Evolutionary conservation across 225 moss, liverwort and hornwort species (phyloP).

Genomic region (Ulota crispa): DNA sequence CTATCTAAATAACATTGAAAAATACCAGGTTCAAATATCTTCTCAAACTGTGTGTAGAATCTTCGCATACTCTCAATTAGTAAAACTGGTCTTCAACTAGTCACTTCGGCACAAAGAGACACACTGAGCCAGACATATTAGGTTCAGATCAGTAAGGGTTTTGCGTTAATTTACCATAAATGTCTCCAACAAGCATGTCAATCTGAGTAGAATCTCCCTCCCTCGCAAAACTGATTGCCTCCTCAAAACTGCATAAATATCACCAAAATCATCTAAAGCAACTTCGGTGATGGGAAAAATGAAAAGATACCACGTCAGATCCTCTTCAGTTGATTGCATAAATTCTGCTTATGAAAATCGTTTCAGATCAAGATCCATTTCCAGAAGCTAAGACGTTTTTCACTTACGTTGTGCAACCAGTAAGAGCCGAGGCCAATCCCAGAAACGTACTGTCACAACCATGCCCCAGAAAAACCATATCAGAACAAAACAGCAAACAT

Average conservation of each 20-base stretch:
- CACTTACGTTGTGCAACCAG: slow-evolving; percentile 72
- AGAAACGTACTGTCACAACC: slow-evolving; percentile 72
- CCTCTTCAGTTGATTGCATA: not conserved
- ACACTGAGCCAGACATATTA: not conserved
- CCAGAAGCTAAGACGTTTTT: not conserved
- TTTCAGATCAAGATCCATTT: not conserved
- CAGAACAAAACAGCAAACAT: not conserved
- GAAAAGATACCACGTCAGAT: not conserved
- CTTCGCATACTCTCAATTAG: not conserved
- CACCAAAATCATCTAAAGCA: not conserved
- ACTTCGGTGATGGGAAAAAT: not conserved
- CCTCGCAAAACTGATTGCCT: slow-evolving; percentile 73
- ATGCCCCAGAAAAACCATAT: not conserved
- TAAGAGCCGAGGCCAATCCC: slow-evolving; percentile 78
- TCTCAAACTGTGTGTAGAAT: not conserved
- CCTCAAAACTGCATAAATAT: slow-evolving; percentile 64
- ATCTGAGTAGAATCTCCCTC: slow-evolving; percentile 82
- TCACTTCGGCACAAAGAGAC: not conserved
- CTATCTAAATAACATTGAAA: not conserved
- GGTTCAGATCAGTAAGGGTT: not conserved
- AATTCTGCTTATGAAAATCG: not conserved
- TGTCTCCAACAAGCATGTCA: slow-evolving; percentile 92
- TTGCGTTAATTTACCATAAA: slow-evolving; percentile 53
- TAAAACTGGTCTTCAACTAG: not conserved
- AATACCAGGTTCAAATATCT: not conserved